These are phyloP conservation scores for Cercospora beticola DNA, from an alignment of 2,329 filamentous ascomycete species.

Conservation along the genomic window DNA sequence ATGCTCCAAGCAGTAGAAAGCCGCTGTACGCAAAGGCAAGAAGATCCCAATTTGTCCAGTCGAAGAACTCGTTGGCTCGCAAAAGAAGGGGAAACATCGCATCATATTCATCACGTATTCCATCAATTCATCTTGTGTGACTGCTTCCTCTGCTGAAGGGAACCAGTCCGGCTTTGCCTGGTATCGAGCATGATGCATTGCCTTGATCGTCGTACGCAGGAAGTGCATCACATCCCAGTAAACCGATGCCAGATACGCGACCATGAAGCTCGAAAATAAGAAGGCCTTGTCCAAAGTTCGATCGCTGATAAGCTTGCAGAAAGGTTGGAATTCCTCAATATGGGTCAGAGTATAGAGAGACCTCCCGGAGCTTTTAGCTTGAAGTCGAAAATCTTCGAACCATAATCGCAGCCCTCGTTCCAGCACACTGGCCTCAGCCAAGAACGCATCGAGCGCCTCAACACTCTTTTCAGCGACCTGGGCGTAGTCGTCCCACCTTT, in stretches of 20 bases:
- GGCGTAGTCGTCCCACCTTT: constrained; percentile 30
- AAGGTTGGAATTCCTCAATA: constrained; percentile 32
- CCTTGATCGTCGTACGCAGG: constrained; percentile 29
- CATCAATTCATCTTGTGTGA: constrained; percentile 30
- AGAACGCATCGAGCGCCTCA: constrained; percentile 22
- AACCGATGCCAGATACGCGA: constrained; percentile 33
- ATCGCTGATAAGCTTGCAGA: constrained; percentile 27
- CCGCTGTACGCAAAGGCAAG: constrained; percentile 32
- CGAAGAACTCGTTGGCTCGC: constrained; percentile 32
- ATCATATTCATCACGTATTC: constrained; percentile 32
- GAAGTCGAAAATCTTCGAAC: constrained; percentile 26
- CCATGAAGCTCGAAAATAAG: constrained; percentile 33
- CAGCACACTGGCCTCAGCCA: constrained; percentile 25
- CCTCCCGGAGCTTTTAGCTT: constrained; percentile 6
- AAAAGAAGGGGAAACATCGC: constrained; percentile 33
- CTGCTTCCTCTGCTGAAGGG: constrained; percentile 18
- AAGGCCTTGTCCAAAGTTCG: constrained; percentile 31
- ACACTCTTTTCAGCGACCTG: neutral
- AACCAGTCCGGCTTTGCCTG: constrained; percentile 25
- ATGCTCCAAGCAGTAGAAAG: constrained; percentile 32
- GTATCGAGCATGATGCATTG: constrained; percentile 26
- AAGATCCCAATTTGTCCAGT: constrained; percentile 36
- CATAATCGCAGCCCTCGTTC: constrained; percentile 29
- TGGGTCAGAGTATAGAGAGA: constrained; percentile 21
- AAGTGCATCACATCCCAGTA: constrained; percentile 37